Percentiles rank a stretch among this genome's conserved stretches.
Evolutionary conservation across 2,329 filamentous ascomycete genomes (phyloP).

Genomic region (Paecilomyces formosus): DNA sequence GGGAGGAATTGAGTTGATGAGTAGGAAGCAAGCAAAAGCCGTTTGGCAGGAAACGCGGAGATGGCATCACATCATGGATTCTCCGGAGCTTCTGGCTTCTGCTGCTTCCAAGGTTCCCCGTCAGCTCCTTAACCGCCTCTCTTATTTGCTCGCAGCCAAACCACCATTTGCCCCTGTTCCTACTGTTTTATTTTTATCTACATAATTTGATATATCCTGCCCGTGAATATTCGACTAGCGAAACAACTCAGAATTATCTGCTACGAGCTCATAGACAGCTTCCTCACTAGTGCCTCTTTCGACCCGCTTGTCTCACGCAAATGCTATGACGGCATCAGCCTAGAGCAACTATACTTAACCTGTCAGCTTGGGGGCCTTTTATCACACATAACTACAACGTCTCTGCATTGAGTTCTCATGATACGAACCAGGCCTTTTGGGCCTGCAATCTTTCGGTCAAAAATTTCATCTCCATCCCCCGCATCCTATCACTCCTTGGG

Average conservation of each 20-base stretch:
- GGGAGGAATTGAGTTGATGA: neutral
- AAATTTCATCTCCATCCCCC: neutral
- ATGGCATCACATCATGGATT: neutral
- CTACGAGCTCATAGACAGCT: neutral
- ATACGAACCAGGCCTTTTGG: slow-evolving; percentile 1
- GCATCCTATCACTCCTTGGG: neutral
- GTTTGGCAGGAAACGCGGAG: neutral
- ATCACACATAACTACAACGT: neutral
- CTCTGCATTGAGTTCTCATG: slow-evolving; percentile 1
- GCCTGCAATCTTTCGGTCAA: slow-evolving; percentile 1
- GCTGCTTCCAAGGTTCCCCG: slow-evolving; percentile 2
- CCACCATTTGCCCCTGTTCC: neutral
- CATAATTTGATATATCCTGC: neutral
- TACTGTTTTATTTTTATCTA: neutral
- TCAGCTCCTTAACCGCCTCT: neutral
- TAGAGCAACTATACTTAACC: neutral
- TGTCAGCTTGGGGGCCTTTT: neutral
- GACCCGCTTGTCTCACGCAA: neutral
- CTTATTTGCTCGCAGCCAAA: neutral
- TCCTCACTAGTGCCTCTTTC: neutral
- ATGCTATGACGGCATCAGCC: neutral
- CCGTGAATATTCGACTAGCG: neutral
- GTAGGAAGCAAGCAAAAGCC: slow-evolving; percentile 34
- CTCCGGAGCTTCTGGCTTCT: slow-evolving; percentile 4
- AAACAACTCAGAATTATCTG: neutral